These are phyloP conservation scores for Pyronema omphalodes DNA, from an alignment of 495 filamentous ascomycete genomes.

Conservation along the genomic window DNA sequence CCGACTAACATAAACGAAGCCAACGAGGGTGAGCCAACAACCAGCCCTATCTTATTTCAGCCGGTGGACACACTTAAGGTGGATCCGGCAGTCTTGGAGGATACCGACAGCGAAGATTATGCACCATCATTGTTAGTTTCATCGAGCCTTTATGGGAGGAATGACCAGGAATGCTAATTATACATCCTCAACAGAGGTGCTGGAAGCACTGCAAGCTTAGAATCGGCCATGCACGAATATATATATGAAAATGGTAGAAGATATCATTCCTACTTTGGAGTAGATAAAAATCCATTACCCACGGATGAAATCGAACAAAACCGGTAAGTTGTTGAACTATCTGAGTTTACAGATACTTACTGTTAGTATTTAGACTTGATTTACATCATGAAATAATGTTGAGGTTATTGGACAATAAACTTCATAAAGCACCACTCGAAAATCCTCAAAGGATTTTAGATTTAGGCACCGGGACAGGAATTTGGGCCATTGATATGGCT, in stretches of 20 bases:
- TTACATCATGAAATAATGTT: constrained; percentile 30
- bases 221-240: constrained; percentile 28
- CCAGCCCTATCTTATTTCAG: no score
- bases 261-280: constrained; percentile 40
- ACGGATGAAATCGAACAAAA: constrained; percentile 29
- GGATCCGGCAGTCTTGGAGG: no score
- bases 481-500: constrained; percentile 36
- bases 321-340: constrained; percentile 25
- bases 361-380: not conserved
- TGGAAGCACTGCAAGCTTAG: not conserved
- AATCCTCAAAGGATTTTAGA: constrained; percentile 44
- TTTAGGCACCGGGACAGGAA: constrained; percentile 40
- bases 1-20: no score
- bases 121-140: no score
- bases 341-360: no score
- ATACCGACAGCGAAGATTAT: no score
- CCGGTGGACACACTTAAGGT: no score
- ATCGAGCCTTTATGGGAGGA: no score
- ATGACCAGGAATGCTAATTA: no score
- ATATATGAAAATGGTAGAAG: constrained; percentile 33
- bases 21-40: no score
- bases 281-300: constrained; percentile 34
- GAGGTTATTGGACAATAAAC: constrained; percentile 34
- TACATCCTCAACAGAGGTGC: not conserved
- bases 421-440: constrained; percentile 40